Evolutionary conservation across 371 early-diverging fungal species (phyloP).

Genomic region (Mortierella sp.): DNA sequence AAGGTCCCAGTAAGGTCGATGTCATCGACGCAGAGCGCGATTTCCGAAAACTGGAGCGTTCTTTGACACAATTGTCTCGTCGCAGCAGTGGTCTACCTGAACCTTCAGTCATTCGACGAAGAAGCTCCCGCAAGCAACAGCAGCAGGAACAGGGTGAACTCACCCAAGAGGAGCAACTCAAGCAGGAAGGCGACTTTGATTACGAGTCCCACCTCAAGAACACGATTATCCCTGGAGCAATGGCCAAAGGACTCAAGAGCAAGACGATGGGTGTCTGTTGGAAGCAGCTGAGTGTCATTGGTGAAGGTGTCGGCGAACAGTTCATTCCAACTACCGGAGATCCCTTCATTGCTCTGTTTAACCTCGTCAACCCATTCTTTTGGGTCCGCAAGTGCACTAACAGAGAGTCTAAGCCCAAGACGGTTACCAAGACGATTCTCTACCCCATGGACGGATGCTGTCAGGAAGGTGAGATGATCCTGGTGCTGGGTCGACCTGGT

Average conservation of each 20-base stretch:
- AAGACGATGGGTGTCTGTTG: conserved; percentile 66
- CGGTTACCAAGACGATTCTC: conserved; percentile 62
- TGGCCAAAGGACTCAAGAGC: conserved; percentile 60
- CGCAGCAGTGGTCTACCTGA: conserved; percentile 17
- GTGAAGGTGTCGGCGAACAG: conserved; percentile 30
- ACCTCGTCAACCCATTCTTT: conserved; percentile 58
- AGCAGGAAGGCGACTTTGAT: conserved; percentile 40
- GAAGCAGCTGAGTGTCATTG: conserved; percentile 61
- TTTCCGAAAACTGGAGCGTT: conserved; percentile 38
- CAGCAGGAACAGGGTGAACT: neutral
- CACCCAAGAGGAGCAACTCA: conserved; percentile 18
- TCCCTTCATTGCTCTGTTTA: conserved; percentile 21
- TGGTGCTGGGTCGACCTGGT: conserved; percentile 81
- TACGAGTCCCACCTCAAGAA: conserved; percentile 29
- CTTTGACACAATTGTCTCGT: conserved; percentile 31
- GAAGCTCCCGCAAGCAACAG: conserved; percentile 16
- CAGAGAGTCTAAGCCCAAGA: conserved; percentile 46
- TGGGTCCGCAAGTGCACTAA: conserved; percentile 55
- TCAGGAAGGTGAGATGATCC: conserved; percentile 79
- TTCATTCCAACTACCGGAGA: conserved; percentile 28
- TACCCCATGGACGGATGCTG: conserved; percentile 70
- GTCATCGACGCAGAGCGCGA: conserved; percentile 42
- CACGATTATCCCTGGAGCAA: conserved; percentile 16
- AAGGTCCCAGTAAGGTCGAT: conserved; percentile 48
- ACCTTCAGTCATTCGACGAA: conserved; percentile 13